Base-by-base conservation (phyloP, 2,329 filamentous ascomycete genomes). In the Fusarium chuoi region DNA sequence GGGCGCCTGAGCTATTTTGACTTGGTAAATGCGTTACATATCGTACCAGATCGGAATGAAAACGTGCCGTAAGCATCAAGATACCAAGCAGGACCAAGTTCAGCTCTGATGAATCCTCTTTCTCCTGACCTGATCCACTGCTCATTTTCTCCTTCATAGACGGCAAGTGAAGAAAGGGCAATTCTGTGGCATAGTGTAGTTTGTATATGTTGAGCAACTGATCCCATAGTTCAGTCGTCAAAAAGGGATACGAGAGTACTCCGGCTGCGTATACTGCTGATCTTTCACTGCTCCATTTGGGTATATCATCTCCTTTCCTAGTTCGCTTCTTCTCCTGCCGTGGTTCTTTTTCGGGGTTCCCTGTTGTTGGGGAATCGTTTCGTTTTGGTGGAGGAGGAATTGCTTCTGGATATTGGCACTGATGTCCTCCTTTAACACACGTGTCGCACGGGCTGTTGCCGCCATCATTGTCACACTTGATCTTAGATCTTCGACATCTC, bases 381-480 rank as follows among this genome's bases (percentile, higher is more conserved):
- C 83, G 84, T 80, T 87, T 88, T 20, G 82, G 79, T 14, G 84
- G 83, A 14, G 65, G 45, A 20, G 73, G 66, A 17, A 73, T 65
- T 5, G 77, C 67, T 22, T 89, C 84, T 14, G 93, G 92, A 81
- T 95, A 94, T 70, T 89, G 88, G 80, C 94, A 96, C 68, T 93
- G 89, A 79, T 93, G 89, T 49, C 91, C 90, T 57, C 89, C 89
- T 68, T 90, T 90, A 79, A 92, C 89, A 80, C 94, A 97, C 18
- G 91, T 90, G 71, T 93, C 90, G 84, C 94, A 97, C 22, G 89
- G 90, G 22, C 90, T 91, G 70, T 89, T 89, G 65, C 91, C 89
- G 68, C 93, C 93, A 75, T 89, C 88, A 83, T 96, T 96, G 81
- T 94, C 90, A 84, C 94, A 97, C 83, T 96, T 96, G 80, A 96